phyloP scores from a whole-genome alignment of 495 filamentous ascomycete species.

The Penicillium ochrochloron region DNA sequence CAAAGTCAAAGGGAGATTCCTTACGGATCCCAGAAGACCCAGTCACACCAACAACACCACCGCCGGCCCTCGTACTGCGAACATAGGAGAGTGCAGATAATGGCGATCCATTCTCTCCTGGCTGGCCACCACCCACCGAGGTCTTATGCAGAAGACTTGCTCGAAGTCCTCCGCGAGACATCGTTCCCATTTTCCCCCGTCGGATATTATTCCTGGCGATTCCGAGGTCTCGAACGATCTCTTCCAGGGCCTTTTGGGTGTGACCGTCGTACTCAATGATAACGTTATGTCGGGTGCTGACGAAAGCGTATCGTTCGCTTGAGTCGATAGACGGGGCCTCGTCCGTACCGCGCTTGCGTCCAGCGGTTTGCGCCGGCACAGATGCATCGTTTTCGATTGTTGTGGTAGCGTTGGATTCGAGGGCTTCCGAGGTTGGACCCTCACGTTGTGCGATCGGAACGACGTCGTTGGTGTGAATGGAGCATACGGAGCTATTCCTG shows the following conservation, averaged over 20 bases:
- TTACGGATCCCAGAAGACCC: slow-evolving; percentile 24
- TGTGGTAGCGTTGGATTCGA: slow-evolving; percentile 11
- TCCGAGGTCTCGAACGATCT: slow-evolving; percentile 77
- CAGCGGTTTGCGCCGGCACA: slow-evolving; percentile 24
- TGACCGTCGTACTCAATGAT: slow-evolving; percentile 89
- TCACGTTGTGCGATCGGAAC: slow-evolving; percentile 28
- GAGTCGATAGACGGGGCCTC: slow-evolving; percentile 39
- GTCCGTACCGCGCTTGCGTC: slow-evolving; percentile 37
- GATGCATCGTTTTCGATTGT: slow-evolving; percentile 16
- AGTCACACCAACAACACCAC: slow-evolving; percentile 26
- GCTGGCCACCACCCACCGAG: slow-evolving; percentile 7
- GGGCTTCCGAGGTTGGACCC: slow-evolving; percentile 22
- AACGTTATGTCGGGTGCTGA: slow-evolving; percentile 76
- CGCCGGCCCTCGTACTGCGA: slow-evolving; percentile 37
- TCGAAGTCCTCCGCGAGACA: slow-evolving; percentile 28
- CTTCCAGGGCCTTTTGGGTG: slow-evolving; percentile 79
- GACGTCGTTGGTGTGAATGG: slow-evolving; percentile 47
- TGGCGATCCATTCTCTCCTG: slow-evolving; percentile 15
- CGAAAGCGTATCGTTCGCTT: slow-evolving; percentile 51
- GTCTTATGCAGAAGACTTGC: slow-evolving; percentile 24
- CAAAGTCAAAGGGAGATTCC: slow-evolving; percentile 61
- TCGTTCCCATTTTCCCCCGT: slow-evolving; percentile 64
- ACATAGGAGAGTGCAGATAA: slow-evolving; percentile 25
- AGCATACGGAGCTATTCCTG: slow-evolving; percentile 53
- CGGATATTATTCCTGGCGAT: slow-evolving; percentile 81